Evolutionary conservation across 805 yeast genomes (phyloP).

Genomic region (Lachancea sp.): DNA sequence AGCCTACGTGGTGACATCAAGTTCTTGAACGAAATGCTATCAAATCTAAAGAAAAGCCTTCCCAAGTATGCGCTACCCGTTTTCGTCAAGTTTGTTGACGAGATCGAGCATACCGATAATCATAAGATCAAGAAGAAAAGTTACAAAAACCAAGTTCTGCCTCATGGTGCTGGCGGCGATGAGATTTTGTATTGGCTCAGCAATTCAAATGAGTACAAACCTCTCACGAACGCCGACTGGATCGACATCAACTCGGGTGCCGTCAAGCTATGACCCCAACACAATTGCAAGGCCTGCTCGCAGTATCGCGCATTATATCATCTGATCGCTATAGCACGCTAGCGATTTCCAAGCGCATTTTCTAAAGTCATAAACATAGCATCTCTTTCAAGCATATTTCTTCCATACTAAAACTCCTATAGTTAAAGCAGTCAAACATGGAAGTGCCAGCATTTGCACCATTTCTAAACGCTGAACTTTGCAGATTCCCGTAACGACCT

Average conservation of each 20-base stretch:
- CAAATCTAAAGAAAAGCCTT: constrained; percentile 38
- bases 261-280: constrained; percentile 18
- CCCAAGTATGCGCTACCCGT: constrained; percentile 86
- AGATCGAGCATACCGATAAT: constrained; percentile 65
- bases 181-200: constrained; percentile 71
- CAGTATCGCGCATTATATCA: background rate
- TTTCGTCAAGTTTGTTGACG: constrained; percentile 61
- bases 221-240: constrained; percentile 57
- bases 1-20: constrained; percentile 16
- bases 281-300: background rate
- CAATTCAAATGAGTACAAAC: constrained; percentile 43
- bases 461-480: constrained; percentile 18
- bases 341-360: background rate
- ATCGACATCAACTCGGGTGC: constrained; percentile 25
- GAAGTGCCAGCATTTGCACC: constrained; percentile 14
- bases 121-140: constrained; percentile 71
- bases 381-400: background rate
- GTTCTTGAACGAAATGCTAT: constrained; percentile 37
- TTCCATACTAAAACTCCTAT: background rate
- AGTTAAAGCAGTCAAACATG: constrained; percentile 10
- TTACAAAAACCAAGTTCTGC: constrained; percentile 60
- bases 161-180: constrained; percentile 55
- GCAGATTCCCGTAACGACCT: constrained; percentile 20
- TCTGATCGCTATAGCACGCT: background rate
- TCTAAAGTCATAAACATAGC: constrained; percentile 1